Evolutionary conservation across 2,329 filamentous ascomycete species (phyloP).

Genomic region (Lasiodiplodia citricola): DNA sequence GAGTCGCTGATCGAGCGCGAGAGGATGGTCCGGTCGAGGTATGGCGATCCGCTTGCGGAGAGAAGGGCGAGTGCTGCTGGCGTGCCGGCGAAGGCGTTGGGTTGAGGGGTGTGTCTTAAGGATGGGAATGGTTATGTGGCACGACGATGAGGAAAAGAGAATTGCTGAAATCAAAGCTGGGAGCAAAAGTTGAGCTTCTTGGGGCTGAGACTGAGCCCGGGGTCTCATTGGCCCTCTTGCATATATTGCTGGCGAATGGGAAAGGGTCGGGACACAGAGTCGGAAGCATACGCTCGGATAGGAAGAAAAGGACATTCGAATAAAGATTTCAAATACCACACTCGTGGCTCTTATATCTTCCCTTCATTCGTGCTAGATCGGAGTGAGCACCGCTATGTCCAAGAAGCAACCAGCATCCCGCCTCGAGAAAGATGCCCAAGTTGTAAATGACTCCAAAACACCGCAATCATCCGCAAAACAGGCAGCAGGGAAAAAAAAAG

Average conservation of each 20-base stretch:
- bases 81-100: neutral
- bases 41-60: constrained; percentile 25
- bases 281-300: neutral
- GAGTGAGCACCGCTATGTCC: neutral
- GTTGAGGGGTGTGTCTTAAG: neutral
- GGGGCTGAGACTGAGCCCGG: neutral
- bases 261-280: neutral
- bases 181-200: neutral
- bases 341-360: constrained; percentile 10
- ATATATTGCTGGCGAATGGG: neutral
- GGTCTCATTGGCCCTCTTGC: neutral
- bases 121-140: neutral
- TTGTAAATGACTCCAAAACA: neutral
- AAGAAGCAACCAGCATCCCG: neutral
- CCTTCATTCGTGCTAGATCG: neutral
- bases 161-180: neutral
- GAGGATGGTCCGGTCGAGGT: constrained; percentile 36
- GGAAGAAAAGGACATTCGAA: neutral
- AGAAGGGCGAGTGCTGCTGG: neutral
- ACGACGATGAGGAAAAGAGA: neutral
- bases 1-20: constrained; percentile 43
- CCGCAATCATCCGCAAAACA: neutral
- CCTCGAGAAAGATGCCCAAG: neutral
- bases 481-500: neutral
- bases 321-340: neutral